phyloP scores from a whole-genome alignment of 1,284 basidiomycete species.

The Schizopora paradoxa region DNA sequence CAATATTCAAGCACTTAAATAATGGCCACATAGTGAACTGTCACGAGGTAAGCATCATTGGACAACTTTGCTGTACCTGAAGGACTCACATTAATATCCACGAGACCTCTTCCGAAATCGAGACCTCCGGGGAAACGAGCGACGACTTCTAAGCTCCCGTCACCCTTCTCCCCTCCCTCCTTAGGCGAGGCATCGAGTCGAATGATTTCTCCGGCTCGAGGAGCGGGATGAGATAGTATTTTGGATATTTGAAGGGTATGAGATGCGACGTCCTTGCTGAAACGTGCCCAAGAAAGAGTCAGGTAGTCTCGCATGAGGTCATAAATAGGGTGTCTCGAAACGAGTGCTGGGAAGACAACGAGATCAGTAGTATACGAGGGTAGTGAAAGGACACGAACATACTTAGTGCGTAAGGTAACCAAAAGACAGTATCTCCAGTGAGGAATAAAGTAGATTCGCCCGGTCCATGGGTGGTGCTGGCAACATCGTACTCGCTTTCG shows the following conservation, averaged over 20 bases:
- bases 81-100: constrained; percentile 61
- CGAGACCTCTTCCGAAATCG: constrained; percentile 77
- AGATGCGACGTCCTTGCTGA: constrained; percentile 86
- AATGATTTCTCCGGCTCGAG: constrained; percentile 80
- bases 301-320: constrained; percentile 91
- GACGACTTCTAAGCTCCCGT: constrained; percentile 75
- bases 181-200: constrained; percentile 72
- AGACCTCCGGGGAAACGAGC: constrained; percentile 81
- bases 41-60: constrained; percentile 1
- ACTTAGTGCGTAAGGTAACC: constrained; percentile 90
- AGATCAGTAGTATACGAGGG: constrained; percentile 20
- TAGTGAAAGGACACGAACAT: constrained; percentile 32
- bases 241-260: constrained; percentile 82
- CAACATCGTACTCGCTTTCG: constrained; percentile 78
- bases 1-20: constrained; percentile 91
- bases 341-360: constrained; percentile 60
- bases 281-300: constrained; percentile 87
- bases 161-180: constrained; percentile 38
- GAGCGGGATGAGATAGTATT: constrained; percentile 78
- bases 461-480: constrained; percentile 70
- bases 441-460: constrained; percentile 83
- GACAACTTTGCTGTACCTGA: background rate
- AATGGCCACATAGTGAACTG: constrained; percentile 93
- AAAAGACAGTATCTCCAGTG: constrained; percentile 85
- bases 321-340: constrained; percentile 88